These are phyloP conservation scores for Pogostemon cablin DNA, from an alignment of 257 asterid genomes.

Conservation along the genomic window DNA sequence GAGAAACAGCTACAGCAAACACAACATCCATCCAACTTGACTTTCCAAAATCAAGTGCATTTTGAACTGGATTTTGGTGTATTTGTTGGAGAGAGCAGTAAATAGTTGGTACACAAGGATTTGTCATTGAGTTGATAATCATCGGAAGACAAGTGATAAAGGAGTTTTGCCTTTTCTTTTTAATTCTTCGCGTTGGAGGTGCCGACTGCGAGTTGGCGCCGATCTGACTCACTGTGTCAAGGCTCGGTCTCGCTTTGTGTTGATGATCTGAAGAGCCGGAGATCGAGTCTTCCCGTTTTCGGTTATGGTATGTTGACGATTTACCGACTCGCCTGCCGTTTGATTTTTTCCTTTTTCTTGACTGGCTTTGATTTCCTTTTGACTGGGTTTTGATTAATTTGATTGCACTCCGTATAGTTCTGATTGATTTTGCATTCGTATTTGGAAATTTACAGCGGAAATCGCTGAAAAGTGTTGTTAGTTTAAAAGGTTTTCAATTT, in stretches of 20 bases:
- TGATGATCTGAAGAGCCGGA: constrained; percentile 74
- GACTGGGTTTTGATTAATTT: constrained; percentile 32
- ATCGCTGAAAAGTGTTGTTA: background rate
- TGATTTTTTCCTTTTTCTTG: constrained; percentile 16
- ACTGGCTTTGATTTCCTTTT: constrained; percentile 41
- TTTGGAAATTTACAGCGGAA: background rate
- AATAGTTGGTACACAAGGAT: constrained; percentile 27
- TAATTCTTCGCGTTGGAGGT: constrained; percentile 34
- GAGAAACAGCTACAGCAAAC: constrained; percentile 32
- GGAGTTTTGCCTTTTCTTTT: constrained; percentile 31
- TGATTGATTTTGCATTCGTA: constrained; percentile 12
- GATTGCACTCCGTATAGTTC: background rate
- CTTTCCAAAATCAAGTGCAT: constrained; percentile 28
- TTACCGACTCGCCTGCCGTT: constrained; percentile 42
- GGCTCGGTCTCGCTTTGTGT: constrained; percentile 48
- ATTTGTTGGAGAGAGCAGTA: constrained; percentile 20
- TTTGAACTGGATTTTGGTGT: constrained; percentile 29
- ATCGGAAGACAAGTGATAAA: constrained; percentile 32
- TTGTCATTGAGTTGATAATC: constrained; percentile 29
- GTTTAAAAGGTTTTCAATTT: background rate
- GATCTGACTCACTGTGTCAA: constrained; percentile 68
- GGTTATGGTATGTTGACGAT: constrained; percentile 58
- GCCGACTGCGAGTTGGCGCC: constrained; percentile 39
- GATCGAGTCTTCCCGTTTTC: constrained; percentile 58
- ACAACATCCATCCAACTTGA: constrained; percentile 8